phyloP scores from a whole-genome alignment of 352 stramenopile genomes.

The Globisporangium lucens region DNA sequence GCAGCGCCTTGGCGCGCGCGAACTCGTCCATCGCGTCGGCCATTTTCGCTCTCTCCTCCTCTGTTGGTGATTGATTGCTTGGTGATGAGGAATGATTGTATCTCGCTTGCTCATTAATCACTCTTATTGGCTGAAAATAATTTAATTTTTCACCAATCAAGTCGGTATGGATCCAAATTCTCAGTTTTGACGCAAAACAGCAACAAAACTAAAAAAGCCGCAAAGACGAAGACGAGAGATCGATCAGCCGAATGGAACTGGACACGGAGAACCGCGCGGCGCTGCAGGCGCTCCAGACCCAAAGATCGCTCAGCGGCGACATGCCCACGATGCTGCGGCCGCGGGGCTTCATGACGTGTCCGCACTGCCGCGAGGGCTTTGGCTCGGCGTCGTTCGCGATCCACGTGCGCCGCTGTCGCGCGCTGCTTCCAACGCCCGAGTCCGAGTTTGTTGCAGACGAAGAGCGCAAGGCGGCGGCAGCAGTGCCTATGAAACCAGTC shows the following conservation, averaged over 20 bases:
- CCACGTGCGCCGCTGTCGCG: constrained; percentile 57
- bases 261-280: constrained; percentile 35
- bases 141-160: background rate
- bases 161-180: background rate
- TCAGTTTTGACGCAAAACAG: background rate
- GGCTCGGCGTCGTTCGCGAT: constrained; percentile 59
- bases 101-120: background rate
- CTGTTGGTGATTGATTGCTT: background rate
- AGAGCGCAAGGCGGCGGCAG: constrained; percentile 15
- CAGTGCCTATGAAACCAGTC: constrained; percentile 4
- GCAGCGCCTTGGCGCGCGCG: constrained; percentile 30
- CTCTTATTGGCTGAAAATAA: background rate
- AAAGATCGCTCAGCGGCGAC: background rate
- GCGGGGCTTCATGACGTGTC: constrained; percentile 33
- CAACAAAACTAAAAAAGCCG: background rate
- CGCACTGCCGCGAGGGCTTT: constrained; percentile 56
- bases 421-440: constrained; percentile 30
- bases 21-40: background rate
- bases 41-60: background rate
- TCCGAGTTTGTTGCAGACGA: constrained; percentile 14
- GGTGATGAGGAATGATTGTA: constrained; percentile 1
- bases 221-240: background rate
- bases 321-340: constrained; percentile 15
- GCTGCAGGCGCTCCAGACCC: constrained; percentile 30
- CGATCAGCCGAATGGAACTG: constrained; percentile 11